Evolutionary conservation across 495 filamentous ascomycete species (phyloP).

Genomic region (Chaetomium tenue): DNA sequence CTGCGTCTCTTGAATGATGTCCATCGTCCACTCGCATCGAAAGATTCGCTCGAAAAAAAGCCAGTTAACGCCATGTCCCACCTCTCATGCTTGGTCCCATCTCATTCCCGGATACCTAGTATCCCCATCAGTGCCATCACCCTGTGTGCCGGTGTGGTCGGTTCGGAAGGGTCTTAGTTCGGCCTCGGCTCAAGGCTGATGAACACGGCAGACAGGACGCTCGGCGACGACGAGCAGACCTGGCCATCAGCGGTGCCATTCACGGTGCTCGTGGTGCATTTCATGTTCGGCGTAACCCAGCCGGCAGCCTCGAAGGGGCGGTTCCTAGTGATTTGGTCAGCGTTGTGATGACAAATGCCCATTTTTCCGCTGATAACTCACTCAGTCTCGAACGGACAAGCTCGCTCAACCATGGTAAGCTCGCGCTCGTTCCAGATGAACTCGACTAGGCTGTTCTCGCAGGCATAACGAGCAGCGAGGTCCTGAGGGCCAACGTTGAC

Average conservation of each 20-base stretch:
- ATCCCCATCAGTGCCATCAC: neutral
- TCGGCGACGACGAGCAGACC: conserved; percentile 18
- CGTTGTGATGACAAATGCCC: neutral
- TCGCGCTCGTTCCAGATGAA: conserved; percentile 51
- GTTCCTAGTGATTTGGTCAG: conserved; percentile 7
- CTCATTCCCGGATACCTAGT: neutral
- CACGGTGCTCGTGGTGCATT: conserved; percentile 17
- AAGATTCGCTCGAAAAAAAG: neutral
- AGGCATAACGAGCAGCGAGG: conserved; percentile 28
- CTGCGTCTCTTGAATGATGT: neutral
- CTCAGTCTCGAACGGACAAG: conserved; percentile 25
- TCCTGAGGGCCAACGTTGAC: conserved; percentile 27
- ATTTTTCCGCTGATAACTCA: neutral
- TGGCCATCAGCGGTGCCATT: conserved; percentile 20
- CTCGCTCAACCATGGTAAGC: conserved; percentile 35
- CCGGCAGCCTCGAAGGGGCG: conserved; percentile 27
- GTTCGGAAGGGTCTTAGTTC: neutral
- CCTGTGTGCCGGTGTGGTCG: neutral
- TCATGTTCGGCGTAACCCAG: conserved; percentile 19
- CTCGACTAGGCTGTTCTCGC: conserved; percentile 41
- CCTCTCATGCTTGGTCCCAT: neutral
- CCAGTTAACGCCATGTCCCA: neutral
- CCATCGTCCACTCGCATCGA: neutral
- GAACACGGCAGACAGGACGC: conserved; percentile 19
- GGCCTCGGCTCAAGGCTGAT: conserved; percentile 30